Base-by-base conservation (phyloP, 2,329 filamentous ascomycete genomes). In the Arthrinium puccinioides region DNA sequence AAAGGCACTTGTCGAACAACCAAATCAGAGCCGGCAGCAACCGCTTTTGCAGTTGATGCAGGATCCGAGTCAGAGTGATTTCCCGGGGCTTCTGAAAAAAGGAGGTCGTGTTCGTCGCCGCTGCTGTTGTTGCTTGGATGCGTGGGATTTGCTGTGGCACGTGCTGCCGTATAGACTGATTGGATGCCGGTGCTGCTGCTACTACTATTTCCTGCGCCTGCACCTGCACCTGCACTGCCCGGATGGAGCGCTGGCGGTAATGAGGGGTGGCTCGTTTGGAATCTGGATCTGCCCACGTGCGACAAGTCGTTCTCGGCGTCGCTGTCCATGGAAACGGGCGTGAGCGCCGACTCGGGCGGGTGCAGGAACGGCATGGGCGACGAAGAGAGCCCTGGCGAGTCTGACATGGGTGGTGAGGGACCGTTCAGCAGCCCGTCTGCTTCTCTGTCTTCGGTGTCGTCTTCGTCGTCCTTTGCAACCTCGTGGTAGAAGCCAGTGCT, bases 311-410 rank as follows among this genome's bases (percentile, higher is more conserved):
- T n/a, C n/a, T n/a, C n/a, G n/a, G n/a, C n/a, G 26, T 57, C 52
- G 43, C 50, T 54, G 24, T 55, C 46, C 53, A 57, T 53, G 9
- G 55, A 57, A 32, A 59, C 37, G 4, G 54, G 54, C n/a, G 54
- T 57, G 36, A 55, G 54, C 9, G 51, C 49, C 13, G 51, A 46
- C 30, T 51, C 46, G 27, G 49, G 36, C 27, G 45, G 32, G 5
- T 45, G 44, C 11, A 57, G 47, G 36, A 56, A 53, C 30, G 54
- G 50, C 50, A 55, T 53, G 7, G 54, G 52, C 34, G 54, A 57
- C n/a, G 49, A 50, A 25, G 54, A 56, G 31, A 37, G 49, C 9
- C 48, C 47, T 10, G 53, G 51, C 21, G 54, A 56, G 11, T 51
- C 41, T 15, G 52, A 51, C 15, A 40, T 38, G 18, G 50, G 47